Conservation (phyloP, 176 grass and related monocot genomes). For the Cocos nucifera region DNA sequence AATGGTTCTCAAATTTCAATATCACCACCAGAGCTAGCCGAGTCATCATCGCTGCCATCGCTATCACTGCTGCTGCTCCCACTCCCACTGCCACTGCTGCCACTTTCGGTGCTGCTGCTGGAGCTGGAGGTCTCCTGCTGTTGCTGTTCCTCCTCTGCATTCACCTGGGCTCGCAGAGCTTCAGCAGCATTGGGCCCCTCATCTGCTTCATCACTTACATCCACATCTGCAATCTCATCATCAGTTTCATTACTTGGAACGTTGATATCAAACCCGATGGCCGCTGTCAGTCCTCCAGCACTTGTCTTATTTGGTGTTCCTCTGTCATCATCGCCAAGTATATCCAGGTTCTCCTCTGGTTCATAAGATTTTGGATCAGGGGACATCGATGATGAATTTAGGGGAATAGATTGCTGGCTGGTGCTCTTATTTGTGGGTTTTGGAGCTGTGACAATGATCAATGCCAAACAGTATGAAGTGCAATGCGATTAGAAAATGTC, state of each 20-base stretch:
- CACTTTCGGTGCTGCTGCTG: constrained; percentile 32
- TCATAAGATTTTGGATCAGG: constrained; percentile 44
- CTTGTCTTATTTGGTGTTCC: constrained; percentile 33
- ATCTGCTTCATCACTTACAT: constrained; percentile 61
- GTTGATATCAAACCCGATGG: constrained; percentile 57
- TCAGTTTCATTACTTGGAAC: constrained; percentile 45
- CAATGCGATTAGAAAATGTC: too few species aligned
- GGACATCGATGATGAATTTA: constrained; percentile 40
- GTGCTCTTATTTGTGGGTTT: constrained; percentile 40
- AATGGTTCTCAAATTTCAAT: constrained; percentile 32
- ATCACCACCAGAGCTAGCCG: constrained; percentile 52
- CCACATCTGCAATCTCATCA: constrained; percentile 84
- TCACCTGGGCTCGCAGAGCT: constrained; percentile 24
- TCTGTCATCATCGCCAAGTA: constrained; percentile 66
- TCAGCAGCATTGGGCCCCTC: constrained; percentile 74
- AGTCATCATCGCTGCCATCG: constrained; percentile 55
- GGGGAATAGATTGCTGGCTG: constrained; percentile 28
- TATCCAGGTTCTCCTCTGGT: constrained; percentile 65
- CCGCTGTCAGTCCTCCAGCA: constrained; percentile 16
- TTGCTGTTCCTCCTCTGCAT: neutral
- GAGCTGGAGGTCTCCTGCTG: constrained; percentile 13
- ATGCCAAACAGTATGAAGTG: too few species aligned
- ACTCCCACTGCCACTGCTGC: constrained; percentile 44
- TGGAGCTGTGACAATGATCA: constrained; percentile 20
- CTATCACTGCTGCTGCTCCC: constrained; percentile 55